Percentiles rank a stretch among this genome's conserved stretches.
Evolutionary conservation across 2,329 filamentous ascomycete genomes (phyloP).

Genomic region (Geosmithia flava): DNA sequence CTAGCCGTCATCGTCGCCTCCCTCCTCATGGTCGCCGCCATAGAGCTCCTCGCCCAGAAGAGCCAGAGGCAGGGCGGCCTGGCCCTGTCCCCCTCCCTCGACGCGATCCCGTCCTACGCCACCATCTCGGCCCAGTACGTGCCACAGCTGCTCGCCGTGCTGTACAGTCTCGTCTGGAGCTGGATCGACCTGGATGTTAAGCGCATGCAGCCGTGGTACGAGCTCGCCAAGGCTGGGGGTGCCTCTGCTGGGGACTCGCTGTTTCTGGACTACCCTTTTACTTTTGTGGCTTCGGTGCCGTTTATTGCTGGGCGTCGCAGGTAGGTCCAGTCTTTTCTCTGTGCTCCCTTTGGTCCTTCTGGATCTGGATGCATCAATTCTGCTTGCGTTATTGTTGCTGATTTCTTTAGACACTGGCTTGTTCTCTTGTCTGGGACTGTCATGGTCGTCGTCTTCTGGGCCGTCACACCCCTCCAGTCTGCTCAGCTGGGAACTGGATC

Average conservation of each 20-base stretch:
- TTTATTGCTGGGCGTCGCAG: constrained; percentile 13
- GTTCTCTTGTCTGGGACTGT: constrained; percentile 33
- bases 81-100: constrained; percentile 8
- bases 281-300: constrained; percentile 20
- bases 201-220: constrained; percentile 46
- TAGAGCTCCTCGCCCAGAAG: constrained; percentile 30
- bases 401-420: constrained; percentile 32
- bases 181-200: constrained; percentile 49
- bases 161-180: constrained; percentile 43
- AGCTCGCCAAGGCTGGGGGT: constrained; percentile 34
- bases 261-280: constrained; percentile 37
- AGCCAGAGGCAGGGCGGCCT: constrained; percentile 28
- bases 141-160: constrained; percentile 38
- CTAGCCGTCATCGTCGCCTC: constrained; percentile 17
- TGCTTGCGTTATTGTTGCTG: too few relatives aligned
- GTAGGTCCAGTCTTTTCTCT: constrained; percentile 19
- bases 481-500: constrained; percentile 31
- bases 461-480: constrained; percentile 40
- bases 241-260: constrained; percentile 31
- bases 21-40: constrained; percentile 22
- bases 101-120: constrained; percentile 19
- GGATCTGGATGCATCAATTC: too few relatives aligned
- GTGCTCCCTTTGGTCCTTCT: neutral
- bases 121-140: constrained; percentile 34
- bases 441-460: constrained; percentile 40